Base-by-base conservation (phyloP, 1,139 yeast species). In the Trichomonascaceae sp. region DNA sequence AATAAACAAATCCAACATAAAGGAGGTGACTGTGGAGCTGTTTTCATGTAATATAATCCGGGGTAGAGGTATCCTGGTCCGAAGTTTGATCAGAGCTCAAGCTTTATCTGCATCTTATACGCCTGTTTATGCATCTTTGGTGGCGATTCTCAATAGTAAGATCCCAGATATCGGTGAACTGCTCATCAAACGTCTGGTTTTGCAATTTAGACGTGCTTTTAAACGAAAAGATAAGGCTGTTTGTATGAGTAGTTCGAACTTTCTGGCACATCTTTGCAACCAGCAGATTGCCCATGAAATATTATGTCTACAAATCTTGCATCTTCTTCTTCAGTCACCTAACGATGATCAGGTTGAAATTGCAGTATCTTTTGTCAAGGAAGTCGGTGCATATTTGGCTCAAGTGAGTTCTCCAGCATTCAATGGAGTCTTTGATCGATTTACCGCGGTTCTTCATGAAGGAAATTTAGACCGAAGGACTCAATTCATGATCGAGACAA, bases 101-200 rank as follows among this genome's bases (percentile, higher is more conserved):
- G 67, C 75, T 8, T 66, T 64, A 10, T 74, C 77, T 20, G 62
- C 64, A 49, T 64, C 70, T 5, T 74, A 72, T 58, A 76, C 85
- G 0, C 71, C 80, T 1, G 74, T 80, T 1, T 82, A 80, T 64
- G 83, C 91, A 0, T 72, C 86, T 0, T 63, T 89, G 45, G 75
- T 80, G 0, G 77, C 84, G 5, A 75, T 85, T 0, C 57, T 89
- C 18, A 86, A 87, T 67, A 77, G 85, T 7, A 83, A 85, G 62
- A 66, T 87, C 5, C 95, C 95, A 0, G 79, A 79, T 45, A 71
- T 89, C 22, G 96, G 96, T 1, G 78, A 78, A 55, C 66, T 85
- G 3, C 59, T 87, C 41, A 67, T 77, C 0, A 67, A 75, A 7
- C 73, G 96, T 58, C 69, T 85, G 32, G 71, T 86, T 0, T 64